A percentile compares a stretch with the other conserved stretches of the same genome.
Evolutionary conservation across 345 rosid species (phyloP).

Genomic region (Gossypium turneri): DNA sequence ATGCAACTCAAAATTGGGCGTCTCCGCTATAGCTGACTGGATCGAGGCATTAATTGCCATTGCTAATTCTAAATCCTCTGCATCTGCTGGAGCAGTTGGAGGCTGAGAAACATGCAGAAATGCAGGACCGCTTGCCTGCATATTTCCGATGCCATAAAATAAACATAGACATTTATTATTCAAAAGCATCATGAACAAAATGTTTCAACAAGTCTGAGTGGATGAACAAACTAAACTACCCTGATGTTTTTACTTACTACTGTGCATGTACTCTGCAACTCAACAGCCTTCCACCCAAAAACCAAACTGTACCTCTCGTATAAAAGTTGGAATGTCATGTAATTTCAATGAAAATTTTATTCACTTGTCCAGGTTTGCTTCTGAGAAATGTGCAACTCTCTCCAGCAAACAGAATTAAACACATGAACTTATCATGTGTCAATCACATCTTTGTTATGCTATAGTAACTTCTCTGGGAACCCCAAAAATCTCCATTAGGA

Average conservation of each 20-base stretch:
- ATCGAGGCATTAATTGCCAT: constrained; percentile 77
- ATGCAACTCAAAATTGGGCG: constrained; percentile 31
- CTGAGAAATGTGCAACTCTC: neutral
- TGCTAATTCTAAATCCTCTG: constrained; percentile 61
- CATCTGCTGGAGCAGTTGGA: constrained; percentile 39
- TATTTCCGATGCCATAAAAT: constrained; percentile 7
- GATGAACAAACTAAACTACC: neutral
- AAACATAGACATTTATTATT: neutral
- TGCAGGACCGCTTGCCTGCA: constrained; percentile 59
- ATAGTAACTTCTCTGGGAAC: neutral
- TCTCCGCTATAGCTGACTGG: constrained; percentile 48
- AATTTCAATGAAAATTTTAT: neutral
- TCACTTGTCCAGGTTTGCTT: neutral
- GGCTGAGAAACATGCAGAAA: constrained; percentile 49
- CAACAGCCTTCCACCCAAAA: neutral
- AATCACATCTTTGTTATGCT: neutral
- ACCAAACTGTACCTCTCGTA: neutral
- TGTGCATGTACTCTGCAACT: neutral
- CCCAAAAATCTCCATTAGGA: neutral
- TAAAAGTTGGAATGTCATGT: neutral
- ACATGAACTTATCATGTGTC: neutral
- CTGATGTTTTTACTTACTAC: neutral
- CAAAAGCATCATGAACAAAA: neutral
- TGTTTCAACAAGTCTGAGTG: neutral
- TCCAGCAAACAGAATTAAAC: neutral